Evolutionary conservation across 139 green algal genomes (phyloP).

Genomic region (Chlamydomonas asymmetrica): DNA sequence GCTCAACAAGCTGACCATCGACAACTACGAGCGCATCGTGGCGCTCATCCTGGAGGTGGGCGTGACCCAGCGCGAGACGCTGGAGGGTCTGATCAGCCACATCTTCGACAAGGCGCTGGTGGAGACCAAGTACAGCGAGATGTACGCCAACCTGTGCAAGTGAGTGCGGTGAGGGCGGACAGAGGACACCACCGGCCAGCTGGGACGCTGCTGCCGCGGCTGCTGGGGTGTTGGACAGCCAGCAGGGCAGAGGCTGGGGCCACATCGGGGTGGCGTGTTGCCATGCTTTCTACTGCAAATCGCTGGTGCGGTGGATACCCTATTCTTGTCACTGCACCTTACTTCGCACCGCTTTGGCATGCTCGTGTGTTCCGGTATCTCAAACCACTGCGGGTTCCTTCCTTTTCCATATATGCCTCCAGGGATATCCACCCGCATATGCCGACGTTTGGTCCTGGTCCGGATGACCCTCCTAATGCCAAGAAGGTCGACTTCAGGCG

Average conservation of each 20-base stretch:
- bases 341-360: not conserved
- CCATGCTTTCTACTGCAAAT: no score
- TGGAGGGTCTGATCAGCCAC: conserved; percentile 85
- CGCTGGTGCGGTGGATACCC: no score
- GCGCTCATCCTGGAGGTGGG: conserved; percentile 81
- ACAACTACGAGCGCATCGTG: conserved; percentile 94
- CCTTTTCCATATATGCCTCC: conserved; percentile 1
- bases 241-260: no score
- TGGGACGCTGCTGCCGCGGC: no score
- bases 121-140: conserved; percentile 92
- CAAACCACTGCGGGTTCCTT: no score
- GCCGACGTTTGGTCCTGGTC: conserved; percentile 8
- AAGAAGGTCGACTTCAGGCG: conserved; percentile 76
- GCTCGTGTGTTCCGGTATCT: not conserved
- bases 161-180: no score
- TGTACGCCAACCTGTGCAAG: conserved; percentile 89
- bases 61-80: conserved; percentile 77
- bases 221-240: no score
- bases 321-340: not conserved
- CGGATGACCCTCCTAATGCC: not conserved
- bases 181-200: conserved; percentile 15
- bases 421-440: conserved; percentile 29
- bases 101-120: conserved; percentile 99
- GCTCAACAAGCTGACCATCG: conserved; percentile 98
- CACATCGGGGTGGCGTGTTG: no score